Conservation (phyloP, 1,284 basidiomycete species). For the Meira nashicola region DNA sequence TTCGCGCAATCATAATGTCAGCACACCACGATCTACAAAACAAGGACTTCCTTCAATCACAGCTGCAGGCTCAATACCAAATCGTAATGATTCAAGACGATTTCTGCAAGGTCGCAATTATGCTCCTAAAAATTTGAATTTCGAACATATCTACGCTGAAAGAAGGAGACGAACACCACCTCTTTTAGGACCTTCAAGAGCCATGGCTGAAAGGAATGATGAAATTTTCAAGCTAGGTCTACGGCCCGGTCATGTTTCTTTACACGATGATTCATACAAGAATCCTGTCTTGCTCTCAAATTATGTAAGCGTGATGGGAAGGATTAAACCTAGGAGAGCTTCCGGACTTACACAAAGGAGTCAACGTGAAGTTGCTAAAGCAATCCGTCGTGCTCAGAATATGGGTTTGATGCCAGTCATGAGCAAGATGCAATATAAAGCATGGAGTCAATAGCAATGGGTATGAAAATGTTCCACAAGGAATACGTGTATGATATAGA, state of each 20-base stretch:
- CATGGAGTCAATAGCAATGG: no score
- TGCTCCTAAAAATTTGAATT: no score
- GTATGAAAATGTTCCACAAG: no score
- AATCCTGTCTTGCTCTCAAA: constrained; percentile 67
- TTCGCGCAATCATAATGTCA: no score
- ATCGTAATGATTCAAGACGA: no score
- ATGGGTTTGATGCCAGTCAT: constrained; percentile 75
- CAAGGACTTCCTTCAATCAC: no score
- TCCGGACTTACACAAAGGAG: constrained; percentile 75
- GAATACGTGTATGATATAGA: background rate
- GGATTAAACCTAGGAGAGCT: constrained; percentile 66
- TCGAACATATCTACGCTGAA: no score
- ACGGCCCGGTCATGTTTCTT: constrained; percentile 47
- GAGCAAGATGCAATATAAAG: constrained; percentile 6
- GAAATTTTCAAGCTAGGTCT: constrained; percentile 56
- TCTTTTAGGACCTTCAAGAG: constrained; percentile 35
- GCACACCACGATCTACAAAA: no score
- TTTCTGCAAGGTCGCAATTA: no score
- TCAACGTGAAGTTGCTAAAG: constrained; percentile 77
- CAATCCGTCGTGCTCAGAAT: constrained; percentile 82
- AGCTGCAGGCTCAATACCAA: no score
- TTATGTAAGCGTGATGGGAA: constrained; percentile 78
- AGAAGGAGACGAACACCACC: constrained; percentile 12
- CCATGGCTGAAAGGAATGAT: constrained; percentile 56
- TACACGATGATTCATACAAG: constrained; percentile 57